Percentiles rank a stretch among this genome's conserved stretches.
These are phyloP conservation scores for Dryas alaskensis DNA, from an alignment of 306 rosid species.

Conservation along the genomic window DNA sequence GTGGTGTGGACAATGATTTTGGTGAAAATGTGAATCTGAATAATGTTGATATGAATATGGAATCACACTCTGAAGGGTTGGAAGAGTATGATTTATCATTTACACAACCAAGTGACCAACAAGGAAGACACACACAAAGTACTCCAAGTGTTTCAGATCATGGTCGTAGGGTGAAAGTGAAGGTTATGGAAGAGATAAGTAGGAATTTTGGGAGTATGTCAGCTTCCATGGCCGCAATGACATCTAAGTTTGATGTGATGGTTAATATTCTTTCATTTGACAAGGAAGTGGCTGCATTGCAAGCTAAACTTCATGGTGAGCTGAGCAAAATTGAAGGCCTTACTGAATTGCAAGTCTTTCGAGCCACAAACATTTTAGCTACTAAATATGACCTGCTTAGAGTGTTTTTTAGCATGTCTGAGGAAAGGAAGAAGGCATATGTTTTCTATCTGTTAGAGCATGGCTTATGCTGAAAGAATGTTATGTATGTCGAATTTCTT, in stretches of 20 bases:
- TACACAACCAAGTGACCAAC: slow-evolving; percentile 10
- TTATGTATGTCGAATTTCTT: not conserved
- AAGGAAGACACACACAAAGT: not conserved
- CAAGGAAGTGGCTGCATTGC: slow-evolving; percentile 20
- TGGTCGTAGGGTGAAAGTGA: slow-evolving; percentile 3
- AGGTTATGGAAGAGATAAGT: not conserved
- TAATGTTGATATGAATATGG: slow-evolving; percentile 7
- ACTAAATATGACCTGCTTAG: slow-evolving; percentile 20
- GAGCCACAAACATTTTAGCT: slow-evolving; percentile 21
- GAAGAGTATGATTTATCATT: slow-evolving; percentile 18
- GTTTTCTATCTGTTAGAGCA: slow-evolving; percentile 2
- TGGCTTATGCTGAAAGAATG: not conserved
- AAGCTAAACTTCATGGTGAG: slow-evolving; percentile 18
- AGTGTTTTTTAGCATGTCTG: slow-evolving; percentile 12
- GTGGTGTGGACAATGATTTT: not conserved
- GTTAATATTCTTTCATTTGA: not conserved
- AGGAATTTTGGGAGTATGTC: not conserved
- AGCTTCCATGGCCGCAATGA: not conserved
- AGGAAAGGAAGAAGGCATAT: slow-evolving; percentile 12
- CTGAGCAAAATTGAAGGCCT: slow-evolving; percentile 14
- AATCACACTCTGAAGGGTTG: slow-evolving; percentile 5
- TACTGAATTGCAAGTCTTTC: slow-evolving; percentile 15
- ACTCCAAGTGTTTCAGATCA: slow-evolving; percentile 6
- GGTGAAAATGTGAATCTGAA: not conserved
- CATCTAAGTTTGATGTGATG: slow-evolving; percentile 14